Evolutionary conservation across 768 basidiomycete species (phyloP).

Genomic region (Glaciozyma antarctica): DNA sequence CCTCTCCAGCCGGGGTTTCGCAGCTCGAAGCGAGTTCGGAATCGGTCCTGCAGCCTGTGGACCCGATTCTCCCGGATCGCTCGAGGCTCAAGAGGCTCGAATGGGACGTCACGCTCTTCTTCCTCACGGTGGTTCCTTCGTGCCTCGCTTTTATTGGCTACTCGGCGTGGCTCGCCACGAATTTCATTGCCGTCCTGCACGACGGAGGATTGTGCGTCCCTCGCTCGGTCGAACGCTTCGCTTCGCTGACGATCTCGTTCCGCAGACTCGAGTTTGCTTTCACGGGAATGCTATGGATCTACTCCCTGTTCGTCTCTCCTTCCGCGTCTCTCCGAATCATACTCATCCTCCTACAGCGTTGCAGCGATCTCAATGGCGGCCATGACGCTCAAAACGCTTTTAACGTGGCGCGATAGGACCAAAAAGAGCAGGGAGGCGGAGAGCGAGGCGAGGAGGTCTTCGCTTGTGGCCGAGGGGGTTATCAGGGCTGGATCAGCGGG

Average conservation of each 20-base stretch:
- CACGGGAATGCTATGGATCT: conserved; percentile 5
- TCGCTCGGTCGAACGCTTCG: background rate
- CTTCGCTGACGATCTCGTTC: background rate
- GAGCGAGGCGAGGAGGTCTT: too few relatives aligned
- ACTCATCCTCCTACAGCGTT: too few relatives aligned
- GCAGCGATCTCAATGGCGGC: background rate
- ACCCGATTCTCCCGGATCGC: background rate
- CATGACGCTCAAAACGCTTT: conserved; percentile 3
- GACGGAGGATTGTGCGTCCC: background rate
- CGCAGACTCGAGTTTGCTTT: conserved; percentile 1
- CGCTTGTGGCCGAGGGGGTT: too few relatives aligned
- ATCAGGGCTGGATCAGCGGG: too few relatives aligned
- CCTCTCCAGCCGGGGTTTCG: too few relatives aligned
- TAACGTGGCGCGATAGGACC: background rate
- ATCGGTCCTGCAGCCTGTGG: background rate
- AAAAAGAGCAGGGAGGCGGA: too few relatives aligned
- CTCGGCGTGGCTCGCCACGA: background rate
- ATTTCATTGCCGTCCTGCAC: background rate
- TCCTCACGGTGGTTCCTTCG: conserved; percentile 3
- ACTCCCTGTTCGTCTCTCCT: background rate
- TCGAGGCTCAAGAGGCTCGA: conserved; percentile 4
- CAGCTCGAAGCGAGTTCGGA: background rate
- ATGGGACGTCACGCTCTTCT: conserved; percentile 9
- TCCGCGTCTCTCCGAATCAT: background rate
- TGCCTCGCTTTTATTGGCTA: conserved; percentile 4